A percentile compares a stretch with the other conserved stretches of the same genome.
Conservation (phyloP, 73 alveolate genomes). For the Loxodes magnus region DNA sequence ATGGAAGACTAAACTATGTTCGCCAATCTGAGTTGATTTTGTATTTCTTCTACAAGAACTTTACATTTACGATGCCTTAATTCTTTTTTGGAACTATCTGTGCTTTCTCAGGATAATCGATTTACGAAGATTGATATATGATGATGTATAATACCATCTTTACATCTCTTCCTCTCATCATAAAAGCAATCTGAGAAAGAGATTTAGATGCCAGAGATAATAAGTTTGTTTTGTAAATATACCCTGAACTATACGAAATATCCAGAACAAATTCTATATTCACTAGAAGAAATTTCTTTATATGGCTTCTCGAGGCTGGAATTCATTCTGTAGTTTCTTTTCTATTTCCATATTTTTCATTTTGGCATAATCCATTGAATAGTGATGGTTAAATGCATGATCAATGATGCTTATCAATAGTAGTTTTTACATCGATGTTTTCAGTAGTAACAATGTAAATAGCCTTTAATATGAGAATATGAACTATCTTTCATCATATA, state of each 20-base stretch:
- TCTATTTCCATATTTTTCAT: no score
- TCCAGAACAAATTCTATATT: no score
- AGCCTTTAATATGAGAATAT: constrained; percentile 17
- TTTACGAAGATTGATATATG: constrained; percentile 82
- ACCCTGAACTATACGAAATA: no score
- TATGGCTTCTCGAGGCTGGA: no score
- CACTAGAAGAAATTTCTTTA: no score
- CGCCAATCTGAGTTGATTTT: constrained; percentile 76
- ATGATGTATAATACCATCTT: constrained; percentile 88
- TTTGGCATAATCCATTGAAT: no score
- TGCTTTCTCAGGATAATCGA: constrained; percentile 73
- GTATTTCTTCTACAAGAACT: constrained; percentile 91
- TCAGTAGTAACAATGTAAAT: constrained; percentile 21
- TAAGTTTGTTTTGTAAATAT: no score
- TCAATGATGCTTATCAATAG: constrained; percentile 28
- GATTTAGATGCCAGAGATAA: no score
- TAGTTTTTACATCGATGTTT: constrained; percentile 20
- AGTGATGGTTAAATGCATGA: no score
- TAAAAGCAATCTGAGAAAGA: constrained; percentile 76
- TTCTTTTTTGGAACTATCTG: constrained; percentile 65
- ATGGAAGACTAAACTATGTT: constrained; percentile 86
- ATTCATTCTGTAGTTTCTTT: no score
- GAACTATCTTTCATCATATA: constrained; percentile 15
- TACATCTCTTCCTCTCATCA: constrained; percentile 86
- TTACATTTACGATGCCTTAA: constrained; percentile 83